phyloP scores from a whole-genome alignment of 164 flowering plant species.

The Brasenia schreberi region DNA sequence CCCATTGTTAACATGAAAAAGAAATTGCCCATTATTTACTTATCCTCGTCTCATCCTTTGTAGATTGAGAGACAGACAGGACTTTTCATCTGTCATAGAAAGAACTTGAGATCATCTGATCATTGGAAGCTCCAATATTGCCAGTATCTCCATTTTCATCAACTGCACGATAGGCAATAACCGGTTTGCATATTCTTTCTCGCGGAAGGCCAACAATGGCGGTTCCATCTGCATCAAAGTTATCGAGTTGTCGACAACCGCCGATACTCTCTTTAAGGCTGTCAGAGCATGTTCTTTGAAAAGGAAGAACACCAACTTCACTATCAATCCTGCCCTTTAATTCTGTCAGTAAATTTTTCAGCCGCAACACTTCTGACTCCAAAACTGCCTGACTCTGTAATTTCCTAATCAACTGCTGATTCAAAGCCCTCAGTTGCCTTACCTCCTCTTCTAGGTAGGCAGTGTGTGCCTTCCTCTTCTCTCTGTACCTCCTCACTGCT shows the following conservation, averaged over 20 bases:
- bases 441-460: slow-evolving; percentile 66
- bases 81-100: background rate
- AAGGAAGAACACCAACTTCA: slow-evolving; percentile 40
- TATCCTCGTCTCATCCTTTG: too few relatives aligned
- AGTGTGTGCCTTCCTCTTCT: slow-evolving; percentile 67
- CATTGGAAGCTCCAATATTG: slow-evolving; percentile 7
- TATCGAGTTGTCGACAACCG: slow-evolving; percentile 11
- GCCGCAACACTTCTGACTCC: slow-evolving; percentile 46
- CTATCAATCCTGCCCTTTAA: slow-evolving; percentile 40
- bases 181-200: slow-evolving; percentile 19
- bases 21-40: too few relatives aligned
- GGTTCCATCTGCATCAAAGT: slow-evolving; percentile 11
- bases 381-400: slow-evolving; percentile 42
- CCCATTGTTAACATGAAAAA: too few relatives aligned
- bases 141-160: slow-evolving; percentile 5
- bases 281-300: slow-evolving; percentile 21
- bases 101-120: slow-evolving; percentile 3
- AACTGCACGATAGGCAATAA: slow-evolving; percentile 13
- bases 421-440: slow-evolving; percentile 24
- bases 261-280: slow-evolving; percentile 21
- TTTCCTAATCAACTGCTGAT: slow-evolving; percentile 45
- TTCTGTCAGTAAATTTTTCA: slow-evolving; percentile 31
- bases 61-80: too few relatives aligned
- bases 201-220: slow-evolving; percentile 4
- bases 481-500: slow-evolving; percentile 68